phyloP scores from a whole-genome alignment of 148 eudicot genomes.

The Nepenthes mirabilis region DNA sequence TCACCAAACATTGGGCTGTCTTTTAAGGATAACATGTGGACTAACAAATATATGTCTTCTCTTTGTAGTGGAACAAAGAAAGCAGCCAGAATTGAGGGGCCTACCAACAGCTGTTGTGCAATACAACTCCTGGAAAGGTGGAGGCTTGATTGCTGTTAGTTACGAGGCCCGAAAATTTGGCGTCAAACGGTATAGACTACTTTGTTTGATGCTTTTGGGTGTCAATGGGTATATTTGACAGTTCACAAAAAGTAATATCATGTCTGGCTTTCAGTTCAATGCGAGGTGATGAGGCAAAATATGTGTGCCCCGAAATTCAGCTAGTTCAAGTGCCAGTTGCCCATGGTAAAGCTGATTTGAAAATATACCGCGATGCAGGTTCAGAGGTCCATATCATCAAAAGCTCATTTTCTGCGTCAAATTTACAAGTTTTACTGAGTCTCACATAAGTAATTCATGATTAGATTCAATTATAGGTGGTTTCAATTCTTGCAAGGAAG shows the following conservation, averaged over 20 bases:
- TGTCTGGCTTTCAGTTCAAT: conserved; percentile 45
- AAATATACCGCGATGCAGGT: conserved; percentile 77
- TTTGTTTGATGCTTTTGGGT: not conserved
- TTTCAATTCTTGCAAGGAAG: conserved; percentile 69
- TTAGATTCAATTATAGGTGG: conserved; percentile 46
- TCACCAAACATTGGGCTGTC: not conserved
- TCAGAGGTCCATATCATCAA: conserved; percentile 53
- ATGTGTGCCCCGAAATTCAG: conserved; percentile 73
- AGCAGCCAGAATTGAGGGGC: conserved; percentile 63
- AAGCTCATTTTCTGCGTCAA: not conserved
- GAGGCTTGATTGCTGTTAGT: conserved; percentile 84
- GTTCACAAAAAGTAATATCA: conserved; percentile 2
- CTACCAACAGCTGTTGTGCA: conserved; percentile 89
- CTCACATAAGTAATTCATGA: conserved; percentile 3
- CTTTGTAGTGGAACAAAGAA: conserved; percentile 75
- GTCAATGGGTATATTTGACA: conserved; percentile 1
- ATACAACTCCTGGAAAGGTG: conserved; percentile 95
- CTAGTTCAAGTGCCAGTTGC: conserved; percentile 89
- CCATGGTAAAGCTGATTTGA: conserved; percentile 91
- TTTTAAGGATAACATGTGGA: not conserved
- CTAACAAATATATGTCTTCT: not conserved
- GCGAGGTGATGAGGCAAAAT: conserved; percentile 92
- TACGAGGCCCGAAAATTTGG: conserved; percentile 88
- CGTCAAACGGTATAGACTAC: conserved; percentile 60
- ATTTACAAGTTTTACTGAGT: not conserved